These are phyloP conservation scores for Hortaea sp. DNA, from an alignment of 2,329 filamentous ascomycete genomes.

Conservation along the genomic window DNA sequence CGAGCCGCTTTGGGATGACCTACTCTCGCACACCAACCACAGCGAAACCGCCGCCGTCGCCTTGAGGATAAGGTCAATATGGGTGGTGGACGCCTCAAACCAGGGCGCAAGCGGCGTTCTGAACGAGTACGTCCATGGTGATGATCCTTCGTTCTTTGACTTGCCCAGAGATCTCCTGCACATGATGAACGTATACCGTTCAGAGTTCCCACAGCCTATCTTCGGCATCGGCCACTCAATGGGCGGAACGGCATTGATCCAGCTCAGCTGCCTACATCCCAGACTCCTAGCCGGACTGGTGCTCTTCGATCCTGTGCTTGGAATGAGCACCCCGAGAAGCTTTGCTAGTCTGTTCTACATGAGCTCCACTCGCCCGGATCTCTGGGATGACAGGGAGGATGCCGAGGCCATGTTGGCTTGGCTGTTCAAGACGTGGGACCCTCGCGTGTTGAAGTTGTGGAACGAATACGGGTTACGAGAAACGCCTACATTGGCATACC, in stretches of 20 bases:
- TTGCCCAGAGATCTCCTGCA: slow-evolving; percentile 75
- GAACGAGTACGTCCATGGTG: slow-evolving; percentile 45
- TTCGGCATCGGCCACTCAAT: slow-evolving; percentile 86
- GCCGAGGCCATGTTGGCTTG: slow-evolving; percentile 32
- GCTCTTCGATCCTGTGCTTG: slow-evolving; percentile 72
- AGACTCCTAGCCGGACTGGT: slow-evolving; percentile 63
- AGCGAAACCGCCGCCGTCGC: neutral
- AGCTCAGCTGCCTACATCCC: slow-evolving; percentile 65
- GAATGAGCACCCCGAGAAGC: slow-evolving; percentile 12
- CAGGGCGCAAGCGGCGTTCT: slow-evolving; percentile 67
- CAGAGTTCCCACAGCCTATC: slow-evolving; percentile 68
- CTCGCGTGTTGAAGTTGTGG: slow-evolving; percentile 62
- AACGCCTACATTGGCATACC: slow-evolving; percentile 52
- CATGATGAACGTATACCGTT: slow-evolving; percentile 72
- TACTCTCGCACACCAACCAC: slow-evolving; percentile 2
- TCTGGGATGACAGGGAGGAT: slow-evolving; percentile 64
- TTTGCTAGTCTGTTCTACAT: neutral
- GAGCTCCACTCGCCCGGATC: slow-evolving; percentile 55
- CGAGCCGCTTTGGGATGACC: slow-evolving; percentile 18
- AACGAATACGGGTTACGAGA: slow-evolving; percentile 58
- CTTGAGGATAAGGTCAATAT: slow-evolving; percentile 47
- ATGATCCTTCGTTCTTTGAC: slow-evolving; percentile 62
- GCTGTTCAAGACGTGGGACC: slow-evolving; percentile 57
- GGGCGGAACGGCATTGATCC: slow-evolving; percentile 43
- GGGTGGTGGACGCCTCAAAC: slow-evolving; percentile 77